A percentile compares a stretch with the other conserved stretches of the same genome.
These are phyloP conservation scores for Leccinum barrowsii DNA, from an alignment of 768 basidiomycete genomes.

Conservation along the genomic window DNA sequence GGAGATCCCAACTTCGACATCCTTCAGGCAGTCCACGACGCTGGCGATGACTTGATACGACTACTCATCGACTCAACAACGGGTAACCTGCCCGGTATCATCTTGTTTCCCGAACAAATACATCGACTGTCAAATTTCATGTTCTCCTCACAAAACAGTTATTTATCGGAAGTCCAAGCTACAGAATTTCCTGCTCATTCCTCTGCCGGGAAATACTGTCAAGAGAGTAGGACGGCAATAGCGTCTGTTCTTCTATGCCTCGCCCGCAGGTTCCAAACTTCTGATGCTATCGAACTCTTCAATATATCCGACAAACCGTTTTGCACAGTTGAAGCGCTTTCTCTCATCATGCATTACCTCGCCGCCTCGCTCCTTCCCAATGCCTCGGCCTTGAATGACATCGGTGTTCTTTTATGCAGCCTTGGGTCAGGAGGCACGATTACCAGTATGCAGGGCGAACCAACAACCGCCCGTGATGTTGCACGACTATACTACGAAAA, in stretches of 20 bases:
- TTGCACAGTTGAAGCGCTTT: conserved; percentile 34
- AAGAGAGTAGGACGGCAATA: conserved; percentile 31
- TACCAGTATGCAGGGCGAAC: conserved; percentile 17
- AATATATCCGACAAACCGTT: conserved; percentile 26
- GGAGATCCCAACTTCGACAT: conserved; percentile 35
- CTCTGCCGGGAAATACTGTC: conserved; percentile 24
- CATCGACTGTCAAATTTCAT: conserved; percentile 33
- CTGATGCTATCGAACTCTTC: conserved; percentile 23
- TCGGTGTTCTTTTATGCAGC: conserved; percentile 45
- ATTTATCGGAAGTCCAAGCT: conserved; percentile 33
- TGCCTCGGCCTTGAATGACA: conserved; percentile 47
- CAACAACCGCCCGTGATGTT: conserved; percentile 32
- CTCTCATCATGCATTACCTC: conserved; percentile 46
- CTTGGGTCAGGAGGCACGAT: conserved; percentile 24
- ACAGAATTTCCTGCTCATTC: conserved; percentile 20
- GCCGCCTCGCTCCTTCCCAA: conserved; percentile 43
- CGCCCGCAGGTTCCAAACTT: conserved; percentile 41
- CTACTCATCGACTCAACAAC: conserved; percentile 34
- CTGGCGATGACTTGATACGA: conserved; percentile 32
- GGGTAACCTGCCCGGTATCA: conserved; percentile 39
- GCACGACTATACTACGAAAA: conserved; percentile 44
- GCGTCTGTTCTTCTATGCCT: conserved; percentile 43
- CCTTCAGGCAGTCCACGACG: conserved; percentile 32
- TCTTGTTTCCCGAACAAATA: conserved; percentile 41
- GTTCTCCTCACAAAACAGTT: conserved; percentile 34